Evolutionary conservation across 2,329 filamentous ascomycete genomes (phyloP), one percentile per base, ranked within the genome.

Genomic region (Albifimbria verrucaria): DNA sequence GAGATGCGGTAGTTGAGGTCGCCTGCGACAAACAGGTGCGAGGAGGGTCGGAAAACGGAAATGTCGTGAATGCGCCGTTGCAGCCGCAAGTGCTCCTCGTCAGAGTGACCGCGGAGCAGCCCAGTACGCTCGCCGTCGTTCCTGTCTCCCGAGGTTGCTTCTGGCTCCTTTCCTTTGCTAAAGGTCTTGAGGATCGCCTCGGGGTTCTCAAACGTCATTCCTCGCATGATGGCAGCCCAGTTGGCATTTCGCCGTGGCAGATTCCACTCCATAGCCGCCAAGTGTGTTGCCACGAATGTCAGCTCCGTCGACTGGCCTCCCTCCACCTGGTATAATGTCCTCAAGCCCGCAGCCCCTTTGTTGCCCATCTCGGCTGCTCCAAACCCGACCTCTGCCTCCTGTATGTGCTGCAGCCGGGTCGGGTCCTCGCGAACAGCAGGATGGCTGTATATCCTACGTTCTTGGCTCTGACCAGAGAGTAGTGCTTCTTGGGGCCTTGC

Each of bases 1-100:
- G 86, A 84, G 18, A 93, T 95, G 60, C 94, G 88, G 72, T 99
- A 99, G 76, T 99, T 99, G 55, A 99, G 80, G 69, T 99, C 94
- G 22, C 94, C 94, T 1, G 87, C 88, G 46, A 97, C 78, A 68
- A 97, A 96, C 1, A 97, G 77, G 67, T 96, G 86, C 3, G 86
- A 86, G 3, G 79, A 81, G 1, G 90, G 84, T 48, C 82, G 83
- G 74, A 92, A 97, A 52, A 97, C 83, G 28, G 84, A 85, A 41
- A 83, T 73, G 58, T 80, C 69, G 60, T 83, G 79, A 3, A 85
- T 71, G 26, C 69, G 68, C 51, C 71, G 70, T 60, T 77, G 77
- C n/a, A 75, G 62, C 47, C 58, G 62, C 25, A 59, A 53, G 46
- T 70, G 69, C 48, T 71, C 64, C 39, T 66, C 62, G 44, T 71